Conservation (phyloP, 2,329 filamentous ascomycete genomes). For the Beauveria caledonica region DNA sequence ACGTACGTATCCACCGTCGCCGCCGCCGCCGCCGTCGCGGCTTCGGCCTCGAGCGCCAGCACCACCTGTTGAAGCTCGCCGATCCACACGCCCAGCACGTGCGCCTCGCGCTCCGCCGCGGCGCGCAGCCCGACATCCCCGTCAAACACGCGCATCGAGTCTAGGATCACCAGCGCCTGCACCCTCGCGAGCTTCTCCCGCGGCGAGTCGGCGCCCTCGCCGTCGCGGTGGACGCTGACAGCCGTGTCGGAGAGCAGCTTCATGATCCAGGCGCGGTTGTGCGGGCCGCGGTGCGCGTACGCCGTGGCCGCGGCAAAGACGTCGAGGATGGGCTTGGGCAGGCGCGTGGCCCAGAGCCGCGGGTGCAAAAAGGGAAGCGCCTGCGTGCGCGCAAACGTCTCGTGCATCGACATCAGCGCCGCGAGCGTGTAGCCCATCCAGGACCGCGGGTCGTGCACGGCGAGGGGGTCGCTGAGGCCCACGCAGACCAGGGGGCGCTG, state of each 20-base stretch:
- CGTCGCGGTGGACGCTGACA: constrained; percentile 28
- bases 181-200: constrained; percentile 34
- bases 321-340: constrained; percentile 32
- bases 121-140: constrained; percentile 33
- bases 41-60: constrained; percentile 26
- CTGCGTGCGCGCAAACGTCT: constrained; percentile 27
- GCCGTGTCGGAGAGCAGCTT: constrained; percentile 31
- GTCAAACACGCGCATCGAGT: constrained; percentile 35
- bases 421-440: constrained; percentile 28
- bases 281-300: constrained; percentile 26
- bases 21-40: neutral
- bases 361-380: constrained; percentile 35
- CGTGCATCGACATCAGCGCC: constrained; percentile 25
- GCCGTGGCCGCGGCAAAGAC: constrained; percentile 32
- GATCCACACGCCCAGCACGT: constrained; percentile 29
- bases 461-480: constrained; percentile 20
- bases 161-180: constrained; percentile 34
- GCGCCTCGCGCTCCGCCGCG: constrained; percentile 32
- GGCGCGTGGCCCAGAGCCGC: constrained; percentile 30
- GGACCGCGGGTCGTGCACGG: constrained; percentile 29
- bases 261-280: constrained; percentile 32
- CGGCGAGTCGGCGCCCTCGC: constrained; percentile 22
- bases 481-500: constrained; percentile 15
- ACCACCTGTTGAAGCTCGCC: constrained; percentile 25
- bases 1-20: neutral